Evolutionary conservation across 1,139 yeast genomes (phyloP), one percentile per base, ranked within the genome.

Genomic region (Hyphopichia burtonii): DNA sequence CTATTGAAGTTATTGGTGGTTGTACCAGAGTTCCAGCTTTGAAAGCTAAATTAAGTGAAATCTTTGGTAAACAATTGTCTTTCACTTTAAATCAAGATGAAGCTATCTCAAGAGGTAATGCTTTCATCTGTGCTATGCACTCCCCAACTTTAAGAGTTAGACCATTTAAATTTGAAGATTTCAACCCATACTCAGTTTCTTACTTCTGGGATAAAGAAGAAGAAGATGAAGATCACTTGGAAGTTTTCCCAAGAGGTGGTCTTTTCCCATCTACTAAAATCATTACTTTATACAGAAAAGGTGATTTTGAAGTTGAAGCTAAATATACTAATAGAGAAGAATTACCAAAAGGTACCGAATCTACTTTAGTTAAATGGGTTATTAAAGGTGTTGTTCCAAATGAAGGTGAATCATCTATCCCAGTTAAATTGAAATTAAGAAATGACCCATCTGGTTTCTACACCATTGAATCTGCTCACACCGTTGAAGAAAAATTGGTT

Each of bases 21-120:
- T 87, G 96, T 66, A 87, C 98, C 56, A 90, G 99, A 80, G 96
- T 93, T 54, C 99, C 99, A 63, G 74, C 87, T 45, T 77, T 93
- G 66, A 93, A 93, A 80, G 79, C 83, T 55, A 85, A 80, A 65
- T 78, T 93, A 57, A 59, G 85, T 55, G 87, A 86, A 63, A 76
- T 87, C 51, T 89, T 93, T 64, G 90, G 88, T 63, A 89, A 89
- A 78, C 85, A 76, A 56, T 79, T 93, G 63, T 88, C 97, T 36
- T 87, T 88, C 76, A 94, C 98, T 56, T 82, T 94, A 72, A 93
- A 94, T 80, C 98, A 91, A 76, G 99, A 93, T 65, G 99, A 93
- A 79, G 97, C 99, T 50, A 86, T 91, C 66, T 98, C 99, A 48
- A 87, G 94, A 71, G 99, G 99, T 77, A 95, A 96, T 56, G 97